Evolutionary conservation across 2,329 filamentous ascomycete species (phyloP), one percentile per base, ranked within the genome.

Genomic region (Exophiala calicioides): DNA sequence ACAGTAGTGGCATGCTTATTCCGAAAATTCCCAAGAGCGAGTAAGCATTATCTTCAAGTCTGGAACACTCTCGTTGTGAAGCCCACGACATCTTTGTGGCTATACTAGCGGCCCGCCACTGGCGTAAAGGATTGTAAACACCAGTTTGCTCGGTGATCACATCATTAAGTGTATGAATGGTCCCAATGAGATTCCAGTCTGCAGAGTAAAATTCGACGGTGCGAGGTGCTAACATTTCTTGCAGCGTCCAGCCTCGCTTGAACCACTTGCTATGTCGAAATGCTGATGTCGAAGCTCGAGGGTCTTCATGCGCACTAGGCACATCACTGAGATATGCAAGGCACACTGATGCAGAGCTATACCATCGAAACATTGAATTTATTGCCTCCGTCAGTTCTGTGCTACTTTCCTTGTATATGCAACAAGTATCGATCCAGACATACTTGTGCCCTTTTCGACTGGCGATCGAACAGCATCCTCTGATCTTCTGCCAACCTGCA

Each of bases 21-120:
- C 61, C 60, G 20, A 76, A 75, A 0, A 76, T 62, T 0, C 72
- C 73, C 2, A 76, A 42, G 0, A 76, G 57, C 8, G 64, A 72
- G 31, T 75, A 76, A 0, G 69, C 69, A 6, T 62, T 61, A 27
- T 75, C 73, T 34, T 75, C 72, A 0, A 37, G 3, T 4, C 63
- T 44, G 0, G 58, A 62, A 0, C 70, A 73, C 2, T 56, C 44
- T 12, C 62, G 62, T n/a, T 45, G 50, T 8, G 65, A 65, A 24
- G 62, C 68, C 68, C 64, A 74, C 4, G 60, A 66, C 69, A 71
- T 70, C 13, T 68, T 63, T 20, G 63, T 60, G 0, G 68, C 68
- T 23, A n/a, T n/a, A n/a, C n/a, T n/a, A n/a, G n/a, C n/a, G 3
- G 21, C n/a, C n/a, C n/a, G n/a, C n/a, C n/a, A n/a, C n/a, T 18